Conservation (phyloP, 352 stramenopile genomes). For the Phytophthora brassicae region DNA sequence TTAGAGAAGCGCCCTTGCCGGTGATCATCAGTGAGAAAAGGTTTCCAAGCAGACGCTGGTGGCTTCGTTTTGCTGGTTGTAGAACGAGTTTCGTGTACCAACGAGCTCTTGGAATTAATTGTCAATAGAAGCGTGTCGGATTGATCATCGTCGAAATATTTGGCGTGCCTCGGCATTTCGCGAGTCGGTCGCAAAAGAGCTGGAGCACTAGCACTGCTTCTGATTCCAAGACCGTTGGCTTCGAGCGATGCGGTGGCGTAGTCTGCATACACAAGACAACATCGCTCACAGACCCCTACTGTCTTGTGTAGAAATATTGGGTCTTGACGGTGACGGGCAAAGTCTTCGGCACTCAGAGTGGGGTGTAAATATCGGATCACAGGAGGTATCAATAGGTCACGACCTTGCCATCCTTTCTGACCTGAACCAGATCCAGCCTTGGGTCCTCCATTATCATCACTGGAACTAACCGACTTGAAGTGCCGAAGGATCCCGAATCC, state of each 20-base stretch:
- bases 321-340: conserved; percentile 88
- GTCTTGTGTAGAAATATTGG: conserved; percentile 95
- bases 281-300: conserved; percentile 90
- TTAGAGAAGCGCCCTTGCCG: conserved; percentile 10
- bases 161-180: conserved; percentile 50
- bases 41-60: conserved; percentile 59
- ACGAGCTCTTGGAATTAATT: conserved; percentile 9
- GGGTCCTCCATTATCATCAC: conserved; percentile 5
- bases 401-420: conserved; percentile 22
- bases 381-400: conserved; percentile 87
- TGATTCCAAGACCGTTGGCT: conserved; percentile 56
- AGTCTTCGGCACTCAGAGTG: conserved; percentile 80
- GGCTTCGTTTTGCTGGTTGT: conserved; percentile 35
- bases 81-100: background rate
- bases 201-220: conserved; percentile 45
- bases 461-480: conserved; percentile 18
- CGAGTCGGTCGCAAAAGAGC: conserved; percentile 65
- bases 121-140: conserved; percentile 36
- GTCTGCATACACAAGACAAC: conserved; percentile 94
- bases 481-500: conserved; percentile 88
- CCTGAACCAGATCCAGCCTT: conserved; percentile 6
- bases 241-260: conserved; percentile 76
- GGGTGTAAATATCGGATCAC: conserved; percentile 92
- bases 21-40: conserved; percentile 35
- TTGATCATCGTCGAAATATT: conserved; percentile 34